These are phyloP conservation scores for Diplodia corticola DNA, from an alignment of 2,329 filamentous ascomycete species.

Conservation along the genomic window DNA sequence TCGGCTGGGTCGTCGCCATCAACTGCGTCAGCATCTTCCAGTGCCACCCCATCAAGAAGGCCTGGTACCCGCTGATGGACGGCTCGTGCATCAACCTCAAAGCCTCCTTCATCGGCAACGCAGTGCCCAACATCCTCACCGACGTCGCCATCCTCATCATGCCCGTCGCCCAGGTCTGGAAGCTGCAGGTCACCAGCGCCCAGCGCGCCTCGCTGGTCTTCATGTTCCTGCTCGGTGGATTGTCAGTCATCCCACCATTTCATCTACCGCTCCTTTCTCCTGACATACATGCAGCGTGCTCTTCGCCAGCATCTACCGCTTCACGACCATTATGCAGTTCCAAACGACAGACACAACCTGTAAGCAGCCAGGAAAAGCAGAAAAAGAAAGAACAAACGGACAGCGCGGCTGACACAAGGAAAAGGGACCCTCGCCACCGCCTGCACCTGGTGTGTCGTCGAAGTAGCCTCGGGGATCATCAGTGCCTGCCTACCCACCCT, in stretches of 20 bases:
- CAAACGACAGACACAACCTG: slow-evolving; percentile 24
- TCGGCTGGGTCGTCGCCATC: slow-evolving; percentile 51
- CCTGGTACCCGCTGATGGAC: slow-evolving; percentile 50
- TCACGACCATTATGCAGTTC: slow-evolving; percentile 26
- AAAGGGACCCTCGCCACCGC: slow-evolving; percentile 24
- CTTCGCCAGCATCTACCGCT: slow-evolving; percentile 27
- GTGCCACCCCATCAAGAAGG: slow-evolving; percentile 52
- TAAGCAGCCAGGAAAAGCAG: neutral
- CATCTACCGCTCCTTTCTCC: neutral
- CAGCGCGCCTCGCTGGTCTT: slow-evolving; percentile 50
- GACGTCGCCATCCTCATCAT: slow-evolving; percentile 51
- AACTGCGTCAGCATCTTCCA: slow-evolving; percentile 55
- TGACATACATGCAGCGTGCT: slow-evolving; percentile 26
- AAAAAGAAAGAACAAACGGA: neutral
- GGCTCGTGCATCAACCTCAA: slow-evolving; percentile 54
- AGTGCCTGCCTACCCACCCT: slow-evolving; percentile 27
- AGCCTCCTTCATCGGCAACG: slow-evolving; percentile 54
- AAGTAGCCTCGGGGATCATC: slow-evolving; percentile 26
- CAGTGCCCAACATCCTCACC: slow-evolving; percentile 49
- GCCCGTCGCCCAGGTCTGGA: slow-evolving; percentile 51
- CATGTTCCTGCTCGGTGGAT: slow-evolving; percentile 50
- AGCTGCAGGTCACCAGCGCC: slow-evolving; percentile 44
- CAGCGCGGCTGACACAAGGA: no score
- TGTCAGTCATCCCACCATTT: slow-evolving; percentile 32
- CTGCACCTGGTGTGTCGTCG: slow-evolving; percentile 27